These are phyloP conservation scores for Insectozyma bohioensis DNA, from an alignment of 1,139 yeast species.

Conservation along the genomic window DNA sequence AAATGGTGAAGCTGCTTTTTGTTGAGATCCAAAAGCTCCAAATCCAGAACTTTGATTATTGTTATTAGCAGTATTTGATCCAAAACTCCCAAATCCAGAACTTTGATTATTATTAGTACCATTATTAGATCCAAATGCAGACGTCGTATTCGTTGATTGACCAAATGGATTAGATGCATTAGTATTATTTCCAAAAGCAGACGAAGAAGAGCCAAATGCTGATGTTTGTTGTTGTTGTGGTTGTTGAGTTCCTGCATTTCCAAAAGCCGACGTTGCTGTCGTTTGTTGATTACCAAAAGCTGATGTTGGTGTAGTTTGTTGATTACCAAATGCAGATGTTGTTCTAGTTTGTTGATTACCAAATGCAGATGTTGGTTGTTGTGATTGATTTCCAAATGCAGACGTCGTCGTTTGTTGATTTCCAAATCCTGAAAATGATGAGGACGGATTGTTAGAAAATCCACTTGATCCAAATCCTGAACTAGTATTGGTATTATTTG, in stretches of 20 bases:
- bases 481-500: slow-evolving; percentile 13
- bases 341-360: too few species aligned
- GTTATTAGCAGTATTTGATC: slow-evolving; percentile 5
- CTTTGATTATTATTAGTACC: slow-evolving; percentile 2
- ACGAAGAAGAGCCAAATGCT: slow-evolving; percentile 8
- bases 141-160: slow-evolving; percentile 1
- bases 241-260: slow-evolving; percentile 9
- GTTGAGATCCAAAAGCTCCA: slow-evolving; percentile 14
- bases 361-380: slow-evolving; percentile 9
- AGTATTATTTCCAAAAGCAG: slow-evolving; percentile 9
- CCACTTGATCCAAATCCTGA: slow-evolving; percentile 16
- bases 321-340: slow-evolving; percentile 4
- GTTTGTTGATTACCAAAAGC: slow-evolving; percentile 12
- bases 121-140: slow-evolving; percentile 6
- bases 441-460: background rate
- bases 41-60: slow-evolving; percentile 7
- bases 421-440: slow-evolving; percentile 12
- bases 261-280: slow-evolving; percentile 6
- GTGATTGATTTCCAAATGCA: slow-evolving; percentile 5
- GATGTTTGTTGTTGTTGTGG: slow-evolving; percentile 5
- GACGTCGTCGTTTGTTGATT: slow-evolving; percentile 6
- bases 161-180: slow-evolving; percentile 14
- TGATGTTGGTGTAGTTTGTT: slow-evolving; percentile 12
- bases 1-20: slow-evolving; percentile 11
- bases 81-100: slow-evolving; percentile 14